These are phyloP conservation scores for Serpula lacrymans DNA, from an alignment of 768 basidiomycete species.

Conservation along the genomic window DNA sequence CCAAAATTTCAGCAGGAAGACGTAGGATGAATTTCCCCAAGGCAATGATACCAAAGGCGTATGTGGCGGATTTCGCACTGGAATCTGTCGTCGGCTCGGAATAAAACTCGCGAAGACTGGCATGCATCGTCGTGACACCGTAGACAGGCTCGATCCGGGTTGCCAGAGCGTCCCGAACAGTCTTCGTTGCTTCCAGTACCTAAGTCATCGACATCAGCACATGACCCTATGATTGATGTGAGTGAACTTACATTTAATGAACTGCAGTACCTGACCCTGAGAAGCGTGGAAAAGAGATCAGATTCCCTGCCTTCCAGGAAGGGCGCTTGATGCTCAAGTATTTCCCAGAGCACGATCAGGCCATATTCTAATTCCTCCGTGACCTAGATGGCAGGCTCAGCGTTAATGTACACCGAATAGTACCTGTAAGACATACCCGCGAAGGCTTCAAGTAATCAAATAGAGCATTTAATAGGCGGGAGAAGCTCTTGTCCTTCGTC, in stretches of 20 bases:
- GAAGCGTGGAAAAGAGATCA: constrained; percentile 67
- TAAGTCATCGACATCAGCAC: constrained; percentile 23
- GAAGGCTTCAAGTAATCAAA: constrained; percentile 57
- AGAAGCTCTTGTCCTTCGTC: constrained; percentile 69
- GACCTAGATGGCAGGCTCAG: constrained; percentile 36
- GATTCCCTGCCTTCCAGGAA: constrained; percentile 79
- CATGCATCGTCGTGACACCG: constrained; percentile 80
- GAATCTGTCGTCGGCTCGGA: constrained; percentile 46
- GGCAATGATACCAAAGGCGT: constrained; percentile 81
- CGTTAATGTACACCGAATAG: not conserved
- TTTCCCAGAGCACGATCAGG: constrained; percentile 79
- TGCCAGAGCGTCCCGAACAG: constrained; percentile 73
- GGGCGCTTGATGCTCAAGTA: constrained; percentile 69
- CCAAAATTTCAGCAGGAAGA: constrained; percentile 78
- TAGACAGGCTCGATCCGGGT: constrained; percentile 77
- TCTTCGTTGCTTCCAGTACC: constrained; percentile 82
- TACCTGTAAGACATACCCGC: constrained; percentile 44
- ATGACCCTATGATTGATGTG: too few species aligned
- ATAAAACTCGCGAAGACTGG: constrained; percentile 63
- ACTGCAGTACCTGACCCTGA: constrained; percentile 72
- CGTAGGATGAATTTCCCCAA: constrained; percentile 80
- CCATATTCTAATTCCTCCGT: constrained; percentile 72
- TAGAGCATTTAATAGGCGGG: constrained; percentile 64
- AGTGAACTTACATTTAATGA: constrained; percentile 55
- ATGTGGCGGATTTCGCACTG: constrained; percentile 60